Percentiles rank a stretch among this genome's conserved stretches.
Evolutionary conservation across 2,329 filamentous ascomycete genomes (phyloP).

Genomic region (Emericellopsis cladophorae): DNA sequence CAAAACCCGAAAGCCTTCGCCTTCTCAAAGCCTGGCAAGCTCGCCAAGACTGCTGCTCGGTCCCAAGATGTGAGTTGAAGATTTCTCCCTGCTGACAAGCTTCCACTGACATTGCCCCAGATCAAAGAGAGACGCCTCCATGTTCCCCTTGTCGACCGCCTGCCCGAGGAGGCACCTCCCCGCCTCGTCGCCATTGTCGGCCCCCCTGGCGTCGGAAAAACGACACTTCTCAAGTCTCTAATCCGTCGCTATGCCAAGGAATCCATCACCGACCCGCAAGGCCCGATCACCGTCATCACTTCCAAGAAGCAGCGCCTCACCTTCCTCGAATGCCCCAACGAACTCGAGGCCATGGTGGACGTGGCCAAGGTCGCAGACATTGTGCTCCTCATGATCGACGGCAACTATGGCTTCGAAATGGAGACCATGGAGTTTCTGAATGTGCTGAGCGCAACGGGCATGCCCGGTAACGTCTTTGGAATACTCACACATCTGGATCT

Average conservation of each 20-base stretch:
- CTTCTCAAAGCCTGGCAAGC: slow-evolving; percentile 67
- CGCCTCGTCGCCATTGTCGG: slow-evolving; percentile 90
- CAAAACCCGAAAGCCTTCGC: slow-evolving; percentile 86
- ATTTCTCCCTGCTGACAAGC: not conserved
- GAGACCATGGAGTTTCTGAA: slow-evolving; percentile 99
- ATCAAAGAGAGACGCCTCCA: slow-evolving; percentile 93
- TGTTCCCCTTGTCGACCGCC: slow-evolving; percentile 88
- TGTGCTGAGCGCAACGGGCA: slow-evolving; percentile 81
- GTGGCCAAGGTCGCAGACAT: slow-evolving; percentile 96
- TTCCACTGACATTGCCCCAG: slow-evolving; percentile 26
- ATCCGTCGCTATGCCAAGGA: slow-evolving; percentile 94
- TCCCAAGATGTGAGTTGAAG: slow-evolving; percentile 50
- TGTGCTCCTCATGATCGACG: slow-evolving; percentile 94
- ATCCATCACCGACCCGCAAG: slow-evolving; percentile 76
- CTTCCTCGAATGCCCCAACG: slow-evolving; percentile 95
- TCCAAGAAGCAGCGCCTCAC: slow-evolving; percentile 92
- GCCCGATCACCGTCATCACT: slow-evolving; percentile 90
- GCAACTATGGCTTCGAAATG: slow-evolving; percentile 99
- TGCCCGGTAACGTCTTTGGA: slow-evolving; percentile 97
- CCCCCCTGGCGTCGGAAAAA: slow-evolving; percentile 90
- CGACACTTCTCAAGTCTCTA: slow-evolving; percentile 86
- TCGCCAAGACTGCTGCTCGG: slow-evolving; percentile 61
- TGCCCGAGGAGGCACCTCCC: slow-evolving; percentile 90
- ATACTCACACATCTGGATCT: slow-evolving; percentile 93
- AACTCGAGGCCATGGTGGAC: slow-evolving; percentile 92